Evolutionary conservation across 2,329 filamentous ascomycete genomes (phyloP).

Genomic region (Paramyrothecium roridum): DNA sequence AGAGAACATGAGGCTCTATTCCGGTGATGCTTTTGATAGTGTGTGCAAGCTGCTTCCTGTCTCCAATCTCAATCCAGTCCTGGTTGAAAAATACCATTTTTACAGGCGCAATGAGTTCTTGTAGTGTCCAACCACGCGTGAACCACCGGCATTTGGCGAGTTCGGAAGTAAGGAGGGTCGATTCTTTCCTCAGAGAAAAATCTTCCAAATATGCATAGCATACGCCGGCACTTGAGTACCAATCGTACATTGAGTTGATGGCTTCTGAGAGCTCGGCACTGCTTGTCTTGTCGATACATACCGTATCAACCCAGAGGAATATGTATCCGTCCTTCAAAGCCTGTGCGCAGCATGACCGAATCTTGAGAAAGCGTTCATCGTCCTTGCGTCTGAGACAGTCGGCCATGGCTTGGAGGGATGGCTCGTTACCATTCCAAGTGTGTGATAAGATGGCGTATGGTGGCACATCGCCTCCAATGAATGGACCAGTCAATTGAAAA

Average conservation of each 20-base stretch:
- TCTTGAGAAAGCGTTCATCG: too few species aligned
- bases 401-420: not conserved
- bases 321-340: not conserved
- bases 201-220: conserved; percentile 16
- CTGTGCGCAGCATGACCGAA: not conserved
- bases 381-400: not conserved
- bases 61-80: conserved; percentile 16
- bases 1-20: conserved; percentile 5
- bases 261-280: conserved; percentile 16
- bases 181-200: conserved; percentile 6
- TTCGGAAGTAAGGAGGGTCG: not conserved
- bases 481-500: too few species aligned
- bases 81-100: conserved; percentile 16
- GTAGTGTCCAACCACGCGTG: conserved; percentile 18
- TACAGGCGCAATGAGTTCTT: conserved; percentile 17
- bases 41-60: conserved; percentile 10
- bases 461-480: too few species aligned
- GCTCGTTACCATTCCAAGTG: not conserved
- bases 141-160: conserved; percentile 12
- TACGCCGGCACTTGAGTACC: conserved; percentile 13
- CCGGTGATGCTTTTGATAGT: conserved; percentile 9
- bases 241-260: conserved; percentile 4
- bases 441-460: not conserved
- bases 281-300: conserved; percentile 16
- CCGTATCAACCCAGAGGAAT: conserved; percentile 4